These are phyloP conservation scores for Calonectria multiphialidica DNA, from an alignment of 2,329 filamentous ascomycete genomes.

Conservation along the genomic window DNA sequence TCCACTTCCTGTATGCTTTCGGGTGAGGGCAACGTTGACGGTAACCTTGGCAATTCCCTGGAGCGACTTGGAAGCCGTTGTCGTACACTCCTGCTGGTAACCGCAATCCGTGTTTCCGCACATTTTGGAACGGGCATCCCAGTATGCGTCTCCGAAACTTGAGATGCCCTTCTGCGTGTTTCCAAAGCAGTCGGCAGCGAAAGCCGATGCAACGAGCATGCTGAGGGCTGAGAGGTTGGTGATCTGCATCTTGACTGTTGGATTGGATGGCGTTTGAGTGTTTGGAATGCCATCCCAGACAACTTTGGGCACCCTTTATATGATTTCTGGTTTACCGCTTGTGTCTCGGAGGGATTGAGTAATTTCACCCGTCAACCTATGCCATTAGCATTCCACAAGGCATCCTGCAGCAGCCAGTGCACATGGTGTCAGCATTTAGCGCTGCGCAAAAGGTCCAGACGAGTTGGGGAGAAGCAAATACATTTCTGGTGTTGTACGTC, in stretches of 20 bases:
- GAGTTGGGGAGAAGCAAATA: not conserved
- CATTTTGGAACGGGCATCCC: slow-evolving; percentile 31
- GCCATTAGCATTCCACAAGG: not conserved
- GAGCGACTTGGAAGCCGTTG: slow-evolving; percentile 4
- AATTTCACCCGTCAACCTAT: not conserved
- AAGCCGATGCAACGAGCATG: slow-evolving; percentile 4
- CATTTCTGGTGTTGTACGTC: not conserved
- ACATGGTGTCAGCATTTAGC: not conserved
- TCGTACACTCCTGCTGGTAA: slow-evolving; percentile 30
- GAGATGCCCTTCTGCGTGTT: slow-evolving; percentile 13
- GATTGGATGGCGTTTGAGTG: not conserved
- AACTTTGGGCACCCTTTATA: not conserved
- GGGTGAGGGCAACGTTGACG: slow-evolving; percentile 24
- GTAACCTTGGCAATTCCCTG: slow-evolving; percentile 2
- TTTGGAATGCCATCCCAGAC: not conserved
- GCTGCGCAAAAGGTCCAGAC: not conserved
- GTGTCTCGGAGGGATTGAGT: not conserved
- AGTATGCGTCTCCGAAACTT: slow-evolving; percentile 23
- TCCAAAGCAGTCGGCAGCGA: slow-evolving; percentile 29
- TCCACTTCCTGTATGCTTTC: slow-evolving; percentile 27
- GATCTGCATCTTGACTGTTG: slow-evolving; percentile 24
- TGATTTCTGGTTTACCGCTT: not conserved
- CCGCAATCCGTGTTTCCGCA: slow-evolving; percentile 26
- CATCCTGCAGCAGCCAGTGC: not conserved
- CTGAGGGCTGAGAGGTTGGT: slow-evolving; percentile 20